A percentile compares a stretch with the other conserved stretches of the same genome.
These are phyloP conservation scores for Platanthera zijinensis DNA, from an alignment of 106 monocot species.

Conservation along the genomic window DNA sequence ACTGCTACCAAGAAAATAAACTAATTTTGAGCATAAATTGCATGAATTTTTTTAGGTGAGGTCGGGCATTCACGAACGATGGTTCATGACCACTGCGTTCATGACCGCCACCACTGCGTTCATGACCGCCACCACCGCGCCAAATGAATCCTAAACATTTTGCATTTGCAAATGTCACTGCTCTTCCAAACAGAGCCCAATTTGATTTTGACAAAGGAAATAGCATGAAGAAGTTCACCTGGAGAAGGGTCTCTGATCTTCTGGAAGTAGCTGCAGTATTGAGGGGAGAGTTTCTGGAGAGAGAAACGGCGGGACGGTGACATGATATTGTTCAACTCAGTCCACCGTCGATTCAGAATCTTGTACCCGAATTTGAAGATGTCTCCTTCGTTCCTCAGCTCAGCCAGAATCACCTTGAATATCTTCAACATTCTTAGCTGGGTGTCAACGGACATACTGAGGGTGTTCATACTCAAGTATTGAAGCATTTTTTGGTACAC, in stretches of 20 bases:
- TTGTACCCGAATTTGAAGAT: conserved; percentile 52
- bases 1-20: no score
- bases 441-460: conserved; percentile 59
- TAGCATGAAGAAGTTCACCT: conserved; percentile 12
- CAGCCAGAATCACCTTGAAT: conserved; percentile 42
- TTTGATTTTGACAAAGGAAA: no score
- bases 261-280: conserved; percentile 64
- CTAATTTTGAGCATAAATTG: no score
- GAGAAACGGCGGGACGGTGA: conserved; percentile 58
- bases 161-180: no score
- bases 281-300: conserved; percentile 41
- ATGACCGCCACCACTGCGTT: no score
- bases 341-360: conserved; percentile 43
- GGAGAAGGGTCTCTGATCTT: conserved; percentile 46
- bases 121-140: no score
- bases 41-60: no score
- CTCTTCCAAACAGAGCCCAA: no score
- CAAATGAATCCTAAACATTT: no score
- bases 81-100: no score
- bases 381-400: conserved; percentile 31
- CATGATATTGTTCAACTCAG: conserved; percentile 31
- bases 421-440: conserved; percentile 59
- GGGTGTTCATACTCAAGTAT: conserved; percentile 30
- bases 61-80: no score
- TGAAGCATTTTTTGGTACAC: conserved; percentile 21